Percentiles rank a stretch among this genome's conserved stretches.
phyloP scores from a whole-genome alignment of 495 filamentous ascomycete species.

The Extremus antarcticus region DNA sequence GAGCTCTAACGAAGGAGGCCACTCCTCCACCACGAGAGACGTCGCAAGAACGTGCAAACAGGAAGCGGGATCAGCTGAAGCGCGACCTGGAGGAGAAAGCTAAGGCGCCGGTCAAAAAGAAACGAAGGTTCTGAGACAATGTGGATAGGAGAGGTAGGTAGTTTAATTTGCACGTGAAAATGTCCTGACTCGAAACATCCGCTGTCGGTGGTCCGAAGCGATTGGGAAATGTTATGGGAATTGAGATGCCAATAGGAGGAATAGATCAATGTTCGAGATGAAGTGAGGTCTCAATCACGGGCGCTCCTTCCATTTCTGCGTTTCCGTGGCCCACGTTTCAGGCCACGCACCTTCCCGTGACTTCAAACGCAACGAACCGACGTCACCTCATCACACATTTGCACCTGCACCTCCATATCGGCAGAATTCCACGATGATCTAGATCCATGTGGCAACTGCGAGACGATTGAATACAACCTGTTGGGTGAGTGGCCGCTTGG shows the following conservation, averaged over 20 bases:
- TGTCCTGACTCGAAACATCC: neutral
- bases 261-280: too few relatives aligned
- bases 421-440: too few relatives aligned
- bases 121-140: slow-evolving; percentile 22
- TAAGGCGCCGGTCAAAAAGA: slow-evolving; percentile 31
- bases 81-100: slow-evolving; percentile 26
- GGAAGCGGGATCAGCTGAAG: slow-evolving; percentile 30
- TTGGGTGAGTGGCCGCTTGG: too few relatives aligned
- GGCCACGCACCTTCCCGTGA: neutral
- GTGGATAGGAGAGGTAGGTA: neutral
- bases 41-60: slow-evolving; percentile 28
- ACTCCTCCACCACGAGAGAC: slow-evolving; percentile 19
- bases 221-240: too few relatives aligned
- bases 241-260: too few relatives aligned
- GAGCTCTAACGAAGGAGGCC: neutral
- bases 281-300: neutral
- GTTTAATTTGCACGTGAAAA: neutral
- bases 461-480: neutral
- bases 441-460: neutral
- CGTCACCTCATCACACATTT: neutral
- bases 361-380: neutral
- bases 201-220: too few relatives aligned
- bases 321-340: neutral
- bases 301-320: neutral
- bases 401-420: neutral